These are phyloP conservation scores for Eucalyptus decipiens DNA, from an alignment of 345 rosid species.

Conservation along the genomic window DNA sequence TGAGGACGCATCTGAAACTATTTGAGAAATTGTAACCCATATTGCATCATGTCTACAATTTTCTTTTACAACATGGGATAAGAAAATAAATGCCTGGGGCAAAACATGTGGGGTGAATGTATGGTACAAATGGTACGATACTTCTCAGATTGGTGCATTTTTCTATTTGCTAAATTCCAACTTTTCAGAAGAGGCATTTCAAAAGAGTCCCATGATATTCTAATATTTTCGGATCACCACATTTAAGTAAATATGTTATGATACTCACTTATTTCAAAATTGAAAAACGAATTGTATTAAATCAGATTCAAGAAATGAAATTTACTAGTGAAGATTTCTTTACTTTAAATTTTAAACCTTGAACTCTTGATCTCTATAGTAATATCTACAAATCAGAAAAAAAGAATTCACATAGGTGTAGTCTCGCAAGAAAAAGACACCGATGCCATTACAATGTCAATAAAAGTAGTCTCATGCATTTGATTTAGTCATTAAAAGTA, in stretches of 20 bases:
- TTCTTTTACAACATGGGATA: not conserved
- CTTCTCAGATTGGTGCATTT: not conserved
- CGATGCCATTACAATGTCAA: not conserved
- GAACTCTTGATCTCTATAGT: not conserved
- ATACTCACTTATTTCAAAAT: not conserved
- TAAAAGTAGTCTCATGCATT: not conserved
- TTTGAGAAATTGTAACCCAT: not conserved
- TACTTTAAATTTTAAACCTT: not conserved
- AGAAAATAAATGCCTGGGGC: not conserved
- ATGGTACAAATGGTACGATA: not conserved
- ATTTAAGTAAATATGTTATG: not conserved
- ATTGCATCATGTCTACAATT: not conserved
- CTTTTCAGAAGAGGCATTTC: not conserved
- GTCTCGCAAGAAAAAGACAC: not conserved
- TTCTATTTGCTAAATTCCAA: not conserved
- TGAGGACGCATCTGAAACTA: not conserved
- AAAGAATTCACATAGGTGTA: not conserved
- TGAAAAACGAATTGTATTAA: not conserved
- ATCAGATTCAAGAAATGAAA: not conserved
- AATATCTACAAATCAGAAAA: not conserved
- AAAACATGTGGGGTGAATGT: not conserved
- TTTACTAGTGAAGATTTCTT: not conserved
- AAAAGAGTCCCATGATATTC: not conserved
- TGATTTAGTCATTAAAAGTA: not conserved
- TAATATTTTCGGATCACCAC: not conserved